Conservation (phyloP, 164 flowering plant genomes). For the Euptelea pleiosperma region DNA sequence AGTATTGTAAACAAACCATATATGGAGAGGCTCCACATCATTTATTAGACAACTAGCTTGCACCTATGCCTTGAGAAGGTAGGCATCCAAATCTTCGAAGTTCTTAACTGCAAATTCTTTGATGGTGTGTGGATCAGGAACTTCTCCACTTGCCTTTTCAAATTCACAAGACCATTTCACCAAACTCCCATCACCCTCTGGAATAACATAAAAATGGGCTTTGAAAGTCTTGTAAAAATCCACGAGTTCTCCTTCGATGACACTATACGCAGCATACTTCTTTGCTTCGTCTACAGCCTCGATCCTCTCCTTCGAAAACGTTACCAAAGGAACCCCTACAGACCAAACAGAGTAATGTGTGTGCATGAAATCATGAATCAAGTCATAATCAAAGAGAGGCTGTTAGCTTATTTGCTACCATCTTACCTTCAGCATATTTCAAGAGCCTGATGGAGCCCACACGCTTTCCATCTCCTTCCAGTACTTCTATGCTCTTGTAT, state of each 20-base stretch:
- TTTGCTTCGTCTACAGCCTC: slow-evolving; percentile 48
- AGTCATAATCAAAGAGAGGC: not conserved
- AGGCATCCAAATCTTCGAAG: slow-evolving; percentile 52
- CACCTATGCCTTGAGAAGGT: slow-evolving; percentile 22
- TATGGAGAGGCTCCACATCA: too few species aligned
- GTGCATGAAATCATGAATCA: not conserved
- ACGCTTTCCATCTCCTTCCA: slow-evolving; percentile 71
- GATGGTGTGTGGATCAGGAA: slow-evolving; percentile 37
- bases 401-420: not conserved
- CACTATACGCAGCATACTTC: slow-evolving; percentile 37
- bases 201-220: slow-evolving; percentile 24
- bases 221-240: slow-evolving; percentile 56
- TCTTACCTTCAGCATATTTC: slow-evolving; percentile 49
- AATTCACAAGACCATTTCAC: slow-evolving; percentile 58
- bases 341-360: not conserved
- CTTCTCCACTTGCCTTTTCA: slow-evolving; percentile 47
- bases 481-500: slow-evolving; percentile 56
- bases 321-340: slow-evolving; percentile 31
- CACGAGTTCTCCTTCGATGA: slow-evolving; percentile 61
- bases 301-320: slow-evolving; percentile 46
- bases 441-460: slow-evolving; percentile 56
- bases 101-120: slow-evolving; percentile 49
- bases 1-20: too few species aligned
- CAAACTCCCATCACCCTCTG: slow-evolving; percentile 48
- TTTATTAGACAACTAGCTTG: too few species aligned